Percentiles rank a stretch among this genome's conserved stretches.
These are phyloP conservation scores for Aphanocladium album DNA, from an alignment of 2,329 filamentous ascomycete genomes.

Conservation along the genomic window DNA sequence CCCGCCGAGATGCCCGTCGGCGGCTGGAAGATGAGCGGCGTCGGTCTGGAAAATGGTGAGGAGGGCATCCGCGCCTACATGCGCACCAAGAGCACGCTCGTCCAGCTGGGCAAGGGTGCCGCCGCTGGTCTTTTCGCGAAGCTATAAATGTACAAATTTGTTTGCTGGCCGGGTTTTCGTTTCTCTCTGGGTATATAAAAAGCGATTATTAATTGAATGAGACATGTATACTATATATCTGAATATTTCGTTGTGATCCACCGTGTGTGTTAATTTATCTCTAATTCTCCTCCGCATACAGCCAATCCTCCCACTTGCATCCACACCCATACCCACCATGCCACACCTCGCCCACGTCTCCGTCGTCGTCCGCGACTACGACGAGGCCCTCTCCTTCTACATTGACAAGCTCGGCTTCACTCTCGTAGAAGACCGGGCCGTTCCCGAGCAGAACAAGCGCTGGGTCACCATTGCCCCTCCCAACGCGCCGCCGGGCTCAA, in stretches of 20 bases:
- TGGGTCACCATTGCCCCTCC: conserved; percentile 13
- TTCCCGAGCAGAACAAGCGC: conserved; percentile 13
- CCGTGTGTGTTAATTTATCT: not conserved
- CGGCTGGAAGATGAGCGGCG: conserved; percentile 85
- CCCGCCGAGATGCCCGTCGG: conserved; percentile 90
- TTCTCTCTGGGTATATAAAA: not conserved
- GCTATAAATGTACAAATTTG: conserved; percentile 34
- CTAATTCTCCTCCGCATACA: not conserved
- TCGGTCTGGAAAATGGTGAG: conserved; percentile 82
- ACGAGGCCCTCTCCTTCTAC: conserved; percentile 16
- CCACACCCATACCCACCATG: conserved; percentile 12
- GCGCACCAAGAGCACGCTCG: conserved; percentile 79
- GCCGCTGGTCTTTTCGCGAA: conserved; percentile 66
- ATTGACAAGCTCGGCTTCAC: conserved; percentile 15
- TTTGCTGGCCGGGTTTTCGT: not conserved
- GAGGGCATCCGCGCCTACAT: conserved; percentile 78
- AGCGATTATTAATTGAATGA: conserved; percentile 4
- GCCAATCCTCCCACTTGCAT: not conserved
- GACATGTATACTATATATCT: not conserved
- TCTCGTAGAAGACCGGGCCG: conserved; percentile 15
- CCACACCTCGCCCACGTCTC: conserved; percentile 15
- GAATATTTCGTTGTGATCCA: not conserved
- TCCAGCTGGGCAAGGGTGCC: conserved; percentile 68
- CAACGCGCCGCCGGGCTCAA: not conserved
- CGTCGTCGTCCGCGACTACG: conserved; percentile 16